Percentiles rank a stretch among this genome's conserved stretches.
phyloP scores from a whole-genome alignment of 1,139 yeast species.

The Yamadazyma jaroonii region DNA sequence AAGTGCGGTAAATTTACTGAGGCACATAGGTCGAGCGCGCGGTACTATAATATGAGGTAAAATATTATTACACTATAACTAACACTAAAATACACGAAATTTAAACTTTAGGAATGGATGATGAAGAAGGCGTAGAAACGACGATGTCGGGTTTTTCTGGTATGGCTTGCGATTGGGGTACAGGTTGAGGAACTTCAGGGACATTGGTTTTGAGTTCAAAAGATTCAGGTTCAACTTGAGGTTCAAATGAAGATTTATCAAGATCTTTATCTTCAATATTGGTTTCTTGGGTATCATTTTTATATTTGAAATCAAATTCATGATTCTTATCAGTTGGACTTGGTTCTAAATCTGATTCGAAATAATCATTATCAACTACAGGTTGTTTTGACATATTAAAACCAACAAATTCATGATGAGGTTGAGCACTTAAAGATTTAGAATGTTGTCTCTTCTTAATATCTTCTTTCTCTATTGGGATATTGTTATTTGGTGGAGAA shows the following conservation, averaged over 20 bases:
- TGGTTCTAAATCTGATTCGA: constrained; percentile 1
- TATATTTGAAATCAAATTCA: too few species aligned
- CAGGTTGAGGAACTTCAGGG: too few species aligned
- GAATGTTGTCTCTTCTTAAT: constrained; percentile 46
- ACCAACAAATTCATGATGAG: constrained; percentile 46
- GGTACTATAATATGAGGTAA: too few species aligned
- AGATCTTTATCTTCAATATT: too few species aligned
- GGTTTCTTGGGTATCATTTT: too few species aligned
- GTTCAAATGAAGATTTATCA: too few species aligned
- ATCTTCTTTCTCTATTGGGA: constrained; percentile 5
- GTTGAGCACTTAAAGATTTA: constrained; percentile 55
- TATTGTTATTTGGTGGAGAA: not conserved
- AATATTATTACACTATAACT: constrained; percentile 5
- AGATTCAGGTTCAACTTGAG: not conserved
- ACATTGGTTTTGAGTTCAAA: too few species aligned
- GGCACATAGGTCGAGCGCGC: too few species aligned
- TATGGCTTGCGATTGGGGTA: too few species aligned
- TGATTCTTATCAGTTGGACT: constrained; percentile 1
- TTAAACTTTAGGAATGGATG: constrained; percentile 14
- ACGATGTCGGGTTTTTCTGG: constrained; percentile 23
- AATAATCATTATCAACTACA: constrained; percentile 2
- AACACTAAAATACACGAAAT: constrained; percentile 9
- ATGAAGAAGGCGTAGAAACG: constrained; percentile 24
- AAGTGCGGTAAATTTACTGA: too few species aligned
- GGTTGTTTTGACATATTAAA: not conserved